phyloP scores from a whole-genome alignment of 2,329 filamentous ascomycete genomes.

The Curvularia spicifera region DNA sequence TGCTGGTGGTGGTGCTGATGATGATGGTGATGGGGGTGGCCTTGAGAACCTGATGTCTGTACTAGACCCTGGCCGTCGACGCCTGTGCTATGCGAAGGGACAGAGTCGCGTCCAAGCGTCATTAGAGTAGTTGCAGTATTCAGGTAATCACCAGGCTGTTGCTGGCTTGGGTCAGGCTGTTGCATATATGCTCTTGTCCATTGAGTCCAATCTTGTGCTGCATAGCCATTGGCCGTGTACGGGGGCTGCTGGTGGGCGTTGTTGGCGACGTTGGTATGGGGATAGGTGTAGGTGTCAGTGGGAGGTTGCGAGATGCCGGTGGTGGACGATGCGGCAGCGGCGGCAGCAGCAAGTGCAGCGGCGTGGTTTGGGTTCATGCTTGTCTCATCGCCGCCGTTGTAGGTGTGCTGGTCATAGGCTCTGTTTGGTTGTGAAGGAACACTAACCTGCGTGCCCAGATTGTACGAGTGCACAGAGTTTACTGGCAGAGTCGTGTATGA shows the following conservation, averaged over 20 bases:
- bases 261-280: conserved; percentile 30
- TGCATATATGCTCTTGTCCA: conserved; percentile 46
- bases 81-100: conserved; percentile 25
- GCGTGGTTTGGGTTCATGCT: conserved; percentile 42
- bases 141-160: conserved; percentile 41
- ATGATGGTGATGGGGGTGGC: conserved; percentile 15
- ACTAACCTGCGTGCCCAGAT: conserved; percentile 29
- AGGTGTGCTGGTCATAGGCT: conserved; percentile 39
- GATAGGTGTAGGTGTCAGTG: conserved; percentile 34
- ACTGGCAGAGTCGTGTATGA: conserved; percentile 30
- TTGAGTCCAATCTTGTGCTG: conserved; percentile 36
- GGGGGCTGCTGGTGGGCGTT: conserved; percentile 25
- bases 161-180: conserved; percentile 26
- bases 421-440: conserved; percentile 31
- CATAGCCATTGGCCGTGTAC: conserved; percentile 33
- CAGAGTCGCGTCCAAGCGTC: conserved; percentile 43
- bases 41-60: conserved; percentile 34
- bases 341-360: conserved; percentile 38
- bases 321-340: conserved; percentile 31
- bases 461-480: conserved; percentile 34
- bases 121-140: conserved; percentile 50
- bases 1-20: neutral
- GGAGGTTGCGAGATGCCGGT: conserved; percentile 28
- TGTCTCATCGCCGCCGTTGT: conserved; percentile 33
- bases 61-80: conserved; percentile 28